Percentiles rank a stretch among this genome's conserved stretches.
Conservation (phyloP, 1,284 basidiomycete species). For the Fomitopsis palustris region DNA sequence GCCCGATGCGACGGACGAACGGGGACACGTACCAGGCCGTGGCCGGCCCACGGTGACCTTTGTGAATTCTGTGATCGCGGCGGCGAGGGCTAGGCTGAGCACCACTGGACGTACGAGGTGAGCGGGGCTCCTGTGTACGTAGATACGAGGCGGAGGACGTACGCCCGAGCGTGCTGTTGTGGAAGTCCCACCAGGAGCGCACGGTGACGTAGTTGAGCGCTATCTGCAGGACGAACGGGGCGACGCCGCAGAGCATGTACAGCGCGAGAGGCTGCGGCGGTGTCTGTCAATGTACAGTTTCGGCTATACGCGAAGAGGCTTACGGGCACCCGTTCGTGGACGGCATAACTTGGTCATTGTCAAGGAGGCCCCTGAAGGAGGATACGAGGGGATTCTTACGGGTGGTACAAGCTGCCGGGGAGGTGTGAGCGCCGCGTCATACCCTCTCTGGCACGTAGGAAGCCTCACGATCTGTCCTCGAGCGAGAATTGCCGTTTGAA, state of each 20-base stretch:
- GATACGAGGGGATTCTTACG: slow-evolving; percentile 38
- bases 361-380: slow-evolving; percentile 30
- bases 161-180: slow-evolving; percentile 79
- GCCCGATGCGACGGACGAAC: background rate
- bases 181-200: slow-evolving; percentile 85
- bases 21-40: slow-evolving; percentile 64
- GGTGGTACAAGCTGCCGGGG: slow-evolving; percentile 42
- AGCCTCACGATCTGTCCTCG: slow-evolving; percentile 68
- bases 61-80: slow-evolving; percentile 78
- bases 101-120: slow-evolving; percentile 46
- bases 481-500: slow-evolving; percentile 85
- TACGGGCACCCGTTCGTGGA: slow-evolving; percentile 83
- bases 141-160: slow-evolving; percentile 23
- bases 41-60: slow-evolving; percentile 92
- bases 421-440: background rate
- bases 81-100: slow-evolving; percentile 72
- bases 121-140: background rate
- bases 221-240: slow-evolving; percentile 68
- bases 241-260: slow-evolving; percentile 64
- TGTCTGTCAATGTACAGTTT: background rate
- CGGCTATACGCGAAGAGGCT: slow-evolving; percentile 16
- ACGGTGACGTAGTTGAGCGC: slow-evolving; percentile 68
- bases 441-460: background rate
- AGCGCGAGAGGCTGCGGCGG: slow-evolving; percentile 36
- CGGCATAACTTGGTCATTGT: slow-evolving; percentile 62